Conservation (phyloP, 78 protist genomes). For the Mastigamoeba balamuthi region DNA sequence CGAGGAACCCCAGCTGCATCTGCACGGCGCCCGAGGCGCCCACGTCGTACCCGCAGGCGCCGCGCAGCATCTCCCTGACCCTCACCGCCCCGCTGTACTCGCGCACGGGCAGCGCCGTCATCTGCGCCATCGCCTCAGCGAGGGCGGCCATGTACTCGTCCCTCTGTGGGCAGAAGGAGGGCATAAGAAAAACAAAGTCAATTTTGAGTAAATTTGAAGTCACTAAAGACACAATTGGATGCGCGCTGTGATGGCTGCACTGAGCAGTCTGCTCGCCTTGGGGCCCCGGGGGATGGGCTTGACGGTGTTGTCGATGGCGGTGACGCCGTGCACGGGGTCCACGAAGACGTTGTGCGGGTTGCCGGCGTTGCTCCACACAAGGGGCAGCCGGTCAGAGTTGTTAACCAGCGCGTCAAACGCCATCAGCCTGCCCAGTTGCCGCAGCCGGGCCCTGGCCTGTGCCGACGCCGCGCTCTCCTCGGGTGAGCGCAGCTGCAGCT, state of each 20-base stretch:
- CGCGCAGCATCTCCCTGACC: too few species aligned
- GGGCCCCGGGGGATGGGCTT: not conserved
- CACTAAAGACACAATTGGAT: too few species aligned
- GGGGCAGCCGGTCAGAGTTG: not conserved
- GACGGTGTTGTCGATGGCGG: not conserved
- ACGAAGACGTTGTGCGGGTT: not conserved
- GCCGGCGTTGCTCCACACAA: not conserved
- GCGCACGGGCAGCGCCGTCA: too few species aligned
- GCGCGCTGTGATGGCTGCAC: too few species aligned
- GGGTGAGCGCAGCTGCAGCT: not conserved
- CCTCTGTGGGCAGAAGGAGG: too few species aligned
- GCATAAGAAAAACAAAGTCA: too few species aligned
- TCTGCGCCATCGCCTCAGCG: too few species aligned
- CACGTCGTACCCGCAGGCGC: too few species aligned
- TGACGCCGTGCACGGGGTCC: not conserved
- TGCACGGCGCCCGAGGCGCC: too few species aligned
- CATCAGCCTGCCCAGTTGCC: not conserved
- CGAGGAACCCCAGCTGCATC: not conserved
- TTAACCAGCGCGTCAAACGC: not conserved
- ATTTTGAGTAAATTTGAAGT: too few species aligned
- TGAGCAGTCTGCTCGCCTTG: not conserved
- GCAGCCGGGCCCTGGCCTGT: not conserved
- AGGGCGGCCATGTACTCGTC: too few species aligned
- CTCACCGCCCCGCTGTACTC: too few species aligned
- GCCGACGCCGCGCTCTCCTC: not conserved